Percentiles rank a stretch among this genome's conserved stretches.
Evolutionary conservation across 176 grass and related monocot genomes (phyloP).

Genomic region (Oryza officinalis): DNA sequence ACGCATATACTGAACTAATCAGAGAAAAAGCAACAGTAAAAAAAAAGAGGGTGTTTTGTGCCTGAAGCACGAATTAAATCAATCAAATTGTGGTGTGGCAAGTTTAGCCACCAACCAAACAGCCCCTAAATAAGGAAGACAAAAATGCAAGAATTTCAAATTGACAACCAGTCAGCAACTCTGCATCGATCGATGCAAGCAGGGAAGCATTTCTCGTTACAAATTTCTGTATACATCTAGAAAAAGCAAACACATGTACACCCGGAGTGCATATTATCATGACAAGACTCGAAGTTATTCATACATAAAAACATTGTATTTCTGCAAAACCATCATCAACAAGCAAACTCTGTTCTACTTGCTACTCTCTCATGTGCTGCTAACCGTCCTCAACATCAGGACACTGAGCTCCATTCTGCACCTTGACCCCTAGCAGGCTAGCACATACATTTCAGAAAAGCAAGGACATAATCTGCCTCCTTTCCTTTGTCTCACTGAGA

Average conservation of each 20-base stretch:
- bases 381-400: slow-evolving; percentile 3
- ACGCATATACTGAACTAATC: neutral
- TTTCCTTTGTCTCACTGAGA: slow-evolving; percentile 6
- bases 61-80: no score
- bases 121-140: no score
- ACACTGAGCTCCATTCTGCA: slow-evolving; percentile 27
- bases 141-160: neutral
- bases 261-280: slow-evolving; percentile 21
- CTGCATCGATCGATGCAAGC: slow-evolving; percentile 9
- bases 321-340: slow-evolving; percentile 40
- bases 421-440: slow-evolving; percentile 1
- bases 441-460: neutral
- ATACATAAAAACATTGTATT: slow-evolving; percentile 50
- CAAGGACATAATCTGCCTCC: slow-evolving; percentile 8
- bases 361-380: slow-evolving; percentile 11
- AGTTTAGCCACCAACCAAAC: no score
- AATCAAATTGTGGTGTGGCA: no score
- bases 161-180: neutral
- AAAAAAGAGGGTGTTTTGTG: no score
- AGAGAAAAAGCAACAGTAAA: neutral
- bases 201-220: slow-evolving; percentile 1
- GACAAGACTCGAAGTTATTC: slow-evolving; percentile 26
- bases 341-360: slow-evolving; percentile 1
- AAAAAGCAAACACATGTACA: slow-evolving; percentile 33
- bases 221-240: slow-evolving; percentile 37